Percentiles rank a stretch among this genome's conserved stretches.
phyloP scores from a whole-genome alignment of 257 asterid species.

The Mentha longifolia region DNA sequence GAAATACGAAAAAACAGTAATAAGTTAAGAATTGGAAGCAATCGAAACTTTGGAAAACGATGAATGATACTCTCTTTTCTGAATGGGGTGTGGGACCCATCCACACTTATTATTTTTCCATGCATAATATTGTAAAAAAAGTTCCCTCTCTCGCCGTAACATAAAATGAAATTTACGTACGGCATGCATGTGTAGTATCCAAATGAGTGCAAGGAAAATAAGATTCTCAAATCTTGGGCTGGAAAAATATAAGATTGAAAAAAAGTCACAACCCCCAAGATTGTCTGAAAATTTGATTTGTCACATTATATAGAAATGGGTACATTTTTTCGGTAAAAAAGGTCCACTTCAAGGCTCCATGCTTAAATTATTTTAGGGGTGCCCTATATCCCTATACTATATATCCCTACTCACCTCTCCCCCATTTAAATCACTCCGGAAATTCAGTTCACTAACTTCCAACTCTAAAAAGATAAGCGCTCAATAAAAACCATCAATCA shows the following conservation, averaged over 20 bases:
- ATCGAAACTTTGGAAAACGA: neutral
- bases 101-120: neutral
- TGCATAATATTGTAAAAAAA: neutral
- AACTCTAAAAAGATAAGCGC: neutral
- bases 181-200: conserved; percentile 16
- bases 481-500: neutral
- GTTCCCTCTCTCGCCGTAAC: conserved; percentile 5
- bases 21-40: neutral
- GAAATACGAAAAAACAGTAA: no score
- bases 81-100: neutral
- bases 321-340: conserved; percentile 1
- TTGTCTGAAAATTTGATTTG: conserved; percentile 37
- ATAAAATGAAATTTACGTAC: conserved; percentile 1
- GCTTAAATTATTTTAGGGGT: conserved; percentile 23
- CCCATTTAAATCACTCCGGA: conserved; percentile 12
- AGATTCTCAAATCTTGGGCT: neutral
- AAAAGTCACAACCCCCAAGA: conserved; percentile 26
- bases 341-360: conserved; percentile 29
- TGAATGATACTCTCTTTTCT: neutral
- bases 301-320: conserved; percentile 34
- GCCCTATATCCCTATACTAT: no score
- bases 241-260: conserved; percentile 23
- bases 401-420: neutral
- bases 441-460: conserved; percentile 22
- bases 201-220: neutral